phyloP scores from a whole-genome alignment of 1,139 yeast genomes.

The Lipomyces yarrowii region DNA sequence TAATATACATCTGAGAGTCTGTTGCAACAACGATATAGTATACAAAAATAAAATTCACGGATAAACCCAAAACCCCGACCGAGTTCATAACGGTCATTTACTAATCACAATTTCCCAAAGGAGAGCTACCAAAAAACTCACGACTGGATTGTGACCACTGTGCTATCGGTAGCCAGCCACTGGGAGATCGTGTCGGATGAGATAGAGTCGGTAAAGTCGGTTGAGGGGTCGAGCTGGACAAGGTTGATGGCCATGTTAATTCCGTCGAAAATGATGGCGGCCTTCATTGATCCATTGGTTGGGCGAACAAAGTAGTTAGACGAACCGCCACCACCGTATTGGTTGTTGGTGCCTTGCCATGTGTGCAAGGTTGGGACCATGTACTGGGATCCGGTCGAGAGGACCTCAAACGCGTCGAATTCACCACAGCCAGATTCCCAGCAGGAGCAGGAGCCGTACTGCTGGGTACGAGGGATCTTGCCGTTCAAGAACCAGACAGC shows the following conservation, averaged over 20 bases:
- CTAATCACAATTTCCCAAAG: background rate
- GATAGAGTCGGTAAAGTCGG: slow-evolving; percentile 59
- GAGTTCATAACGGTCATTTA: background rate
- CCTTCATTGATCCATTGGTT: slow-evolving; percentile 72
- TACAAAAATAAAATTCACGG: background rate
- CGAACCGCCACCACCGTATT: slow-evolving; percentile 75
- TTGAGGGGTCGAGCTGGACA: slow-evolving; percentile 58
- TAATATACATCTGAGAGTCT: background rate
- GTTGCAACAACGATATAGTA: background rate
- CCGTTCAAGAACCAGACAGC: slow-evolving; percentile 96
- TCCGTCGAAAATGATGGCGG: slow-evolving; percentile 81
- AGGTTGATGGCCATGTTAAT: slow-evolving; percentile 55
- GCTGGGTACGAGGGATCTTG: slow-evolving; percentile 89
- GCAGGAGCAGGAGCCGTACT: slow-evolving; percentile 85
- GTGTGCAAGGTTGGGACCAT: slow-evolving; percentile 83
- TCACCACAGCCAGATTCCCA: slow-evolving; percentile 98
- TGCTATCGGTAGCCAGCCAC: slow-evolving; percentile 24
- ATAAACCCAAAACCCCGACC: background rate
- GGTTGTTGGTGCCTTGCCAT: slow-evolving; percentile 69
- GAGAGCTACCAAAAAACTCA: background rate
- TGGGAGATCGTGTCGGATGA: slow-evolving; percentile 41
- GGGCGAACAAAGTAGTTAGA: slow-evolving; percentile 88
- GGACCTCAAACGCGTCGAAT: slow-evolving; percentile 85
- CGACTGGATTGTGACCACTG: slow-evolving; percentile 20
- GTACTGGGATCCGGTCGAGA: slow-evolving; percentile 68